Percentiles rank a stretch among this genome's conserved stretches.
Conservation (phyloP, 1,139 yeast genomes). For the Yamadazyma siamensis region DNA sequence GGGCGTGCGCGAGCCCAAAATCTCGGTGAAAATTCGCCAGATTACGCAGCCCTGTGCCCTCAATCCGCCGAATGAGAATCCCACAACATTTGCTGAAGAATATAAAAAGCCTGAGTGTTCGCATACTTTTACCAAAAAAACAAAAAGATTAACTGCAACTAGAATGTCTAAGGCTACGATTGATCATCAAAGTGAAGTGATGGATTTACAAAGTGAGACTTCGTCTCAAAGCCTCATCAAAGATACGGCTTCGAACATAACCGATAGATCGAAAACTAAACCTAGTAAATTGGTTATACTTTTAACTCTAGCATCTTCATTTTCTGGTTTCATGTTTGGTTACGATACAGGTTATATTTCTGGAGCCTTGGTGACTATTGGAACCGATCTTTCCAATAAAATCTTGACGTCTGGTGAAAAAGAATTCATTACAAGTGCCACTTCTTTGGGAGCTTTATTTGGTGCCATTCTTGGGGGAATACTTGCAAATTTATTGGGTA, state of each 20-base stretch:
- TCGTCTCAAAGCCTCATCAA: conserved; percentile 10
- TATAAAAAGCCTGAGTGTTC: no score
- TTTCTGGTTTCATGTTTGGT: conserved; percentile 95
- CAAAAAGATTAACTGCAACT: no score
- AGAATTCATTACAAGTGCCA: conserved; percentile 91
- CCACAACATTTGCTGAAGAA: conserved; percentile 1
- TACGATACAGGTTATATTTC: conserved; percentile 96
- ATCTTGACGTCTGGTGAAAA: conserved; percentile 69
- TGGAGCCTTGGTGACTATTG: conserved; percentile 82
- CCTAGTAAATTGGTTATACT: conserved; percentile 65
- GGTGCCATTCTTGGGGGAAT: conserved; percentile 78
- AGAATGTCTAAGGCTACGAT: conserved; percentile 4
- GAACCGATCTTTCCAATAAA: conserved; percentile 59
- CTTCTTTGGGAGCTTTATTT: conserved; percentile 85
- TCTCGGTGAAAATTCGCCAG: no score
- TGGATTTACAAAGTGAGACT: conserved; percentile 6
- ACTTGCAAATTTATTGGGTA: conserved; percentile 75
- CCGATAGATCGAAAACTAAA: conserved; percentile 15
- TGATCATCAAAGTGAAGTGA: conserved; percentile 4
- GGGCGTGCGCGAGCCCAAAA: no score
- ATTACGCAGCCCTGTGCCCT: not conserved
- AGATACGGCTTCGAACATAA: conserved; percentile 1
- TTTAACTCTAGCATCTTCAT: conserved; percentile 75
- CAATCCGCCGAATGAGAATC: conserved; percentile 3
- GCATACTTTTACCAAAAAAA: no score